Evolutionary conservation across 2,329 filamentous ascomycete genomes (phyloP), one percentile per base, ranked within the genome.

Genomic region (Rutstroemia sp.): DNA sequence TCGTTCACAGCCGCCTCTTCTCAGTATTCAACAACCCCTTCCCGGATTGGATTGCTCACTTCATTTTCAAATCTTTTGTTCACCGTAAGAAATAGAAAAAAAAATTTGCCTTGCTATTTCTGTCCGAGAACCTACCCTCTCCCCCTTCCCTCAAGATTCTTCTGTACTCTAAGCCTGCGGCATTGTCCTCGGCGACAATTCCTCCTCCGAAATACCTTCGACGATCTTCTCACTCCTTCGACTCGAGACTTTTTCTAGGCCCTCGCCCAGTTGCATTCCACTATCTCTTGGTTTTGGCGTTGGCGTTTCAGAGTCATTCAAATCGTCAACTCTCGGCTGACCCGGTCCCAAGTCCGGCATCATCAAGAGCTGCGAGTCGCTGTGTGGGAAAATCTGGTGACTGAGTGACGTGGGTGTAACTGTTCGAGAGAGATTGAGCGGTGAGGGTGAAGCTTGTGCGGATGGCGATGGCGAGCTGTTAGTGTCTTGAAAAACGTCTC

Each of bases 401-500:
- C 9, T 34, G 10, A 34, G 30, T 34, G 9, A 3, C 12, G 41
- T 44, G 21, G 41, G 41, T 21, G n/a, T 44, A 19, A 12, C 10
- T 23, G 41, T 19, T 23, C 17, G 9, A 12, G 19, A 27, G 14
- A 47, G 21, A 27, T 16, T 51, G 5, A 8, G 3, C n/a, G 7
- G 4, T 9, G 25, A 44, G 9, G 53, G 38, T 12, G 41, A 37
- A 8, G 12, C 21, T 38, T 23, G 47, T 8, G n/a, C 30, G 23
- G 16, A 51, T 49, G 16, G 17, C 7, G 47, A 23, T 19, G 30
- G 30, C 4, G 30, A 34, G 12, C 12, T 9, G 3, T 49, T 39
- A 6, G 47, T 39, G 34, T 58, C 58, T 25, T 48, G 27, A 9
- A 68, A 60, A 3, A 67, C 64, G 30, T 59, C 60, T 7, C 52